Evolutionary conservation across 2,329 filamentous ascomycete species (phyloP), one percentile per base, ranked within the genome.

Genomic region (Phialophora macrospora): DNA sequence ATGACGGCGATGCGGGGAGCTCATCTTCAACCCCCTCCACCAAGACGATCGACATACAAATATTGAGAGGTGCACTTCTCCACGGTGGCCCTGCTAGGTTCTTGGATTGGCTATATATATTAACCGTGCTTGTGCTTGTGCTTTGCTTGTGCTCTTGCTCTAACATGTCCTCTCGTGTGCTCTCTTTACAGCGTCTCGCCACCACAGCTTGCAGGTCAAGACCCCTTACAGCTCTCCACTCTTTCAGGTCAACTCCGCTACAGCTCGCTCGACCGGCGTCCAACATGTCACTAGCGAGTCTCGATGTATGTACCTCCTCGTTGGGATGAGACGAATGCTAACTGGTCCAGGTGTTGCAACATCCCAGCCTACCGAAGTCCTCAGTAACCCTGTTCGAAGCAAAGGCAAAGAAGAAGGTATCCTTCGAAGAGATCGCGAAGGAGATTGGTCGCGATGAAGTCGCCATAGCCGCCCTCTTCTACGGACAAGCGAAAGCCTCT

Each of bases 391-490:
- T 97, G 69, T 96, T 96, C 80, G 84, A 87, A 41, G 92, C 90
- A 70, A 97, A 97, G 80, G 88, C 91, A 56, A 76, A 80, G 63
- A 90, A 90, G 78, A 84, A 87, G 70, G 84, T 96, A 41, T 91
- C 84, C 73, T 97, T 97, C 75, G 91, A 92, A 76, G 80, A 86
- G 51, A 93, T 97, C 73, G 91, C 87, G 59, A 79, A 87, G 71
- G 82, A 88, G 32, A 84, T 97, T 62, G 88, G 87, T 68, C 90
- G 93, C 69, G 88, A 89, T 74, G 91, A 97, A 79, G 91, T 97
- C 49, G 91, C 92, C 48, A 87, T 90, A 3, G 93, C 93, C 2
- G 93, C 93, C 1, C 81, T 97, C 69, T 97, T 97, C 84, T 97
- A 97, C 77, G 93, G 93, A 32, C 92, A 95, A 77, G 88, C 90